Conservation (phyloP, 306 rosid species). For the Casuarina cunninghamiana region DNA sequence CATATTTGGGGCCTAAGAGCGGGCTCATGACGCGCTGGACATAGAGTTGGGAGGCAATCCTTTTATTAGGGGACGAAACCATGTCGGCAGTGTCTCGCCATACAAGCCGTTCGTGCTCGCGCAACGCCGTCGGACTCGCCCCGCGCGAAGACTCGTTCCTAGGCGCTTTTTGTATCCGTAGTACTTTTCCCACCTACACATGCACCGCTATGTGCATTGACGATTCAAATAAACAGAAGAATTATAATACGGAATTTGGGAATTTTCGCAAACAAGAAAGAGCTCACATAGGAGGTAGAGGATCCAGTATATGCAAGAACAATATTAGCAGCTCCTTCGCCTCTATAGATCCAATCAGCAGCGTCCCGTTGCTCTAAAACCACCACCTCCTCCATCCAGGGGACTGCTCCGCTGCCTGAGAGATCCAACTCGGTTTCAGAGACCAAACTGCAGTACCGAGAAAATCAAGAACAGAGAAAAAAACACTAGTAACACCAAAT, state of each 20-base stretch:
- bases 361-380: conserved; percentile 50
- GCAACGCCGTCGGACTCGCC: conserved; percentile 50
- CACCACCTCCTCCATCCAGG: conserved; percentile 58
- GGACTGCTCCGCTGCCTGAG: conserved; percentile 17
- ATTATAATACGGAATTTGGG: not conserved
- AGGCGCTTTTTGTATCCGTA: conserved; percentile 67
- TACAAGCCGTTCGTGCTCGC: conserved; percentile 51
- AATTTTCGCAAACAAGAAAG: not conserved
- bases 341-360: conserved; percentile 75
- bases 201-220: not conserved
- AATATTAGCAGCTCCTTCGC: conserved; percentile 96
- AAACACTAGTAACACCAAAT: not conserved
- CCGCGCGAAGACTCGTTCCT: conserved; percentile 32
- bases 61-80: conserved; percentile 52
- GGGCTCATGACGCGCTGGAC: conserved; percentile 73
- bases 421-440: conserved; percentile 2
- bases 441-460: conserved; percentile 7
- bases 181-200: conserved; percentile 76
- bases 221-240: not conserved
- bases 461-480: not conserved
- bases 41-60: conserved; percentile 47
- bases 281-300: conserved; percentile 60
- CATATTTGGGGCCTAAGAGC: conserved; percentile 68
- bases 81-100: conserved; percentile 67
- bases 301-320: conserved; percentile 78